Evolutionary conservation across 495 filamentous ascomycete species (phyloP).

Genomic region (Neohortaea acidophila): DNA sequence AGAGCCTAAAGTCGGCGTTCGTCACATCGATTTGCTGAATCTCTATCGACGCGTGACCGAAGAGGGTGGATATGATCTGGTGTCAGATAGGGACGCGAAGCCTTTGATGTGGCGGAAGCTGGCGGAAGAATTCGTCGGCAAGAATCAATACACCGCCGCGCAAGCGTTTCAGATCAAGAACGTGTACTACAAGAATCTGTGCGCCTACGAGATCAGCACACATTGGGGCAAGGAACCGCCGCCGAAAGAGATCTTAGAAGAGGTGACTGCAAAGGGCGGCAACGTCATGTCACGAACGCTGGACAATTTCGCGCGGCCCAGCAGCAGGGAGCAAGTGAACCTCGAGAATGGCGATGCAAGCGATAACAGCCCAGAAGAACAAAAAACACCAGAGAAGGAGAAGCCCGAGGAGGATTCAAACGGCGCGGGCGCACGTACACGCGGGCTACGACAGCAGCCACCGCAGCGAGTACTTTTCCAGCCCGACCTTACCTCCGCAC

Average conservation of each 20-base stretch:
- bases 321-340: conserved; percentile 24
- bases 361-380: conserved; percentile 42
- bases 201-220: conserved; percentile 64
- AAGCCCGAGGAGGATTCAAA: conserved; percentile 49
- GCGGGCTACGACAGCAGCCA: conserved; percentile 60
- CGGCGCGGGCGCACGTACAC: conserved; percentile 42
- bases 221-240: conserved; percentile 59
- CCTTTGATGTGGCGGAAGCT: conserved; percentile 66
- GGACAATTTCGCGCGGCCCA: conserved; percentile 47
- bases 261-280: conserved; percentile 57
- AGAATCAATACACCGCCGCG: conserved; percentile 48
- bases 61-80: conserved; percentile 65
- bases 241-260: conserved; percentile 66
- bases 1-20: conserved; percentile 56
- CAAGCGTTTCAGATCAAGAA: conserved; percentile 65
- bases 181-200: conserved; percentile 67
- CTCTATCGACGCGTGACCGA: conserved; percentile 54
- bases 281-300: conserved; percentile 58
- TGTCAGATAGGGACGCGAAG: conserved; percentile 46
- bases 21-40: conserved; percentile 53
- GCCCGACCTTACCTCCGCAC: conserved; percentile 48
- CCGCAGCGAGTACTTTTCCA: conserved; percentile 70
- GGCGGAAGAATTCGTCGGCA: conserved; percentile 47
- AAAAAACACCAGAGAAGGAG: conserved; percentile 46
- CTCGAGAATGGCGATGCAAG: conserved; percentile 24